Evolutionary conservation across 2,329 filamentous ascomycete species (phyloP), one percentile per base, ranked within the genome.

Genomic region (Curvularia spicifera): DNA sequence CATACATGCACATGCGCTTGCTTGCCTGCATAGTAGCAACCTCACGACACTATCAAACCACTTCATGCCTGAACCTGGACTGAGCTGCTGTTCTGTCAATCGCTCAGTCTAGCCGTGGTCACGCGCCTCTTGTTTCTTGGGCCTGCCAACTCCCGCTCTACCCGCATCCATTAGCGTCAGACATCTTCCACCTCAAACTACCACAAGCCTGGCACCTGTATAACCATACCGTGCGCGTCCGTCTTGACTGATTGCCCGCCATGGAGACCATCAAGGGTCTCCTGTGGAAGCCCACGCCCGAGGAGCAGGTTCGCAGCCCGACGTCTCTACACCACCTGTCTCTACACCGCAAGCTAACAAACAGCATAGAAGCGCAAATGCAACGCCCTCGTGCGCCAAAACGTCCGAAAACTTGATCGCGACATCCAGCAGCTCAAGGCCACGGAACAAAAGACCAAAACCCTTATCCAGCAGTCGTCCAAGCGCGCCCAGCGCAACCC

Each of bases 371-470:
- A 95, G 80, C 89, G 93, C 64, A 98, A 97, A 88, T 98, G 94
- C 80, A 97, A 97, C 78, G 83, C 87, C 61, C 86, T 98, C 61
- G 90, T 99, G 71, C 91, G 94, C 60, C 82, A 88, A 75, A 97
- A 98, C 79, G 90, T 92, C 62, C 93, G 95, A 73, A 94, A 96
- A 75, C 86, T 99, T 70, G 95, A 99, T 78, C 93, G 95, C 74
- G 93, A 98, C 79, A 94, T 99, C 75, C 80, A 84, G 53, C 83
- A 88, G 65, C 86, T 95, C 65, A 93, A 91, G 77, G 82, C 86
- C 56, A 88, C 91, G 66, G 94, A 99, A 77, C 63, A 69, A 52
- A 78, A 78, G 67, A 93, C 93, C 63, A 93, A 92, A 73, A 89
- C 86, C 76, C 87, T 91, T 66, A 98, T 98, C 77, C 76, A 96